Evolutionary conservation across 2,329 filamentous ascomycete genomes (phyloP), one percentile per base, ranked within the genome.

Genomic region (Stachybotrys echinatus): DNA sequence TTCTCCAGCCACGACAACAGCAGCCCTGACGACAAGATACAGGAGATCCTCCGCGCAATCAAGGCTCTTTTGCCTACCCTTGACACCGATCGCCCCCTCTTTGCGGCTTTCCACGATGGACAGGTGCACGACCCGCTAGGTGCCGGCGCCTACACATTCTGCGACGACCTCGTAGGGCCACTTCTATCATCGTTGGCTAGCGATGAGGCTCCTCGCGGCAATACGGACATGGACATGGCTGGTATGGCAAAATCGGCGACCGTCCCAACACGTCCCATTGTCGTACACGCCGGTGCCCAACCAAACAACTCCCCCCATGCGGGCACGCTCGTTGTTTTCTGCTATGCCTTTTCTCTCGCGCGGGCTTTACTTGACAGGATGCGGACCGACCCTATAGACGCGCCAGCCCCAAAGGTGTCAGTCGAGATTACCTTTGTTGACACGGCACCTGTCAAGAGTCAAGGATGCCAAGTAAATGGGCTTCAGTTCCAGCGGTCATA

Each of bases 291-390:
- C 20, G 50, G 50, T n/a, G 44, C 40, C 23, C 45, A 50, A 23
- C 50, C 40, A 48, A 52, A 50, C 34, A 52, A 52, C 19, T 52
- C 44, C 6, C 48, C 50, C 37, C 48, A 52, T 23, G 48, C 45
- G 21, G 50, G 50, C 7, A 52, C 50, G 12, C 50, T 52, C 12
- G 45, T 50, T 23, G 50, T 50, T 27, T 50, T 50, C 17, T 50
- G 50, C 42, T 52, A 52, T 42, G 48, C 50, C 48, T 52, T 52
- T 38, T 27, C 45, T 31, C 17, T 46, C 12, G 42, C 42, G 8
- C 18, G 39, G 19, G 39, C 8, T 10, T 17, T 42, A 17, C 39
- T 10, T 8, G 10, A 42, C 18, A 10, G 39, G 18, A 18, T 18
- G 8, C 39, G 19, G 19, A 42, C 12, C 8, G 7, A 8, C 19